Base-by-base conservation (phyloP, 352 stramenopile genomes). In the Phytophthora chlamydospora region DNA sequence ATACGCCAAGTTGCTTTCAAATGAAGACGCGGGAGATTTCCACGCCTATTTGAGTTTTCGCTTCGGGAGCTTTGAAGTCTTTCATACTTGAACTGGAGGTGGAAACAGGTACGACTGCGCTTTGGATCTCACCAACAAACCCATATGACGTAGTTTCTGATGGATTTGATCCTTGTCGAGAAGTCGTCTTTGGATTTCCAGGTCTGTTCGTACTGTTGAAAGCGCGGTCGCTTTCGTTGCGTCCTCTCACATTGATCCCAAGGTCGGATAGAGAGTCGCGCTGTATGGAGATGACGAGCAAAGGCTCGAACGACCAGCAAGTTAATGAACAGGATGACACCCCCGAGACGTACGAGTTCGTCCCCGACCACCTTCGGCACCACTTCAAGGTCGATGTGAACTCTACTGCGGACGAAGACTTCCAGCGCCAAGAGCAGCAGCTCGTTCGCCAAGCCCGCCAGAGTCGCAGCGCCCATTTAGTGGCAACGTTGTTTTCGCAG, bases 391-490 rank as follows among this genome's bases (percentile, higher is more conserved):
- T 39, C 27, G 40, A 67, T 21, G 9, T 40, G 9, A 42, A 52
- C 0, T 24, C 43, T 31, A 19, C 45, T 14, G 31, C 59, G 13
- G 51, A 66, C 12, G 53, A 66, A 31, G 43, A 70, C 12, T 41
- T 52, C 8, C 48, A 42, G 19, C 46, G 39, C 29, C 8, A 36
- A 19, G 50, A 68, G 2, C 56, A 56, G 10, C 33, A 71, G 0
- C 55, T 45, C 14, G 67, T 88, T 24, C 76, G 64, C 3, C 32
- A 35, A 3, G 81, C 81, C 29, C 77, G 85, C 7, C 67, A 71
- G 14, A 68, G 66, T 5, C 76, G 83, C 57, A 93, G 82, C 24
- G 85, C 85, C 3, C 33, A 68, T 52, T 52, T 91, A 7, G 71
- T 89, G 0, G 60, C 76, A 0, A 66, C 34, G 32, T 65, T 78